phyloP scores from a whole-genome alignment of 352 stramenopile genomes.

The Pythium oligandrum region DNA sequence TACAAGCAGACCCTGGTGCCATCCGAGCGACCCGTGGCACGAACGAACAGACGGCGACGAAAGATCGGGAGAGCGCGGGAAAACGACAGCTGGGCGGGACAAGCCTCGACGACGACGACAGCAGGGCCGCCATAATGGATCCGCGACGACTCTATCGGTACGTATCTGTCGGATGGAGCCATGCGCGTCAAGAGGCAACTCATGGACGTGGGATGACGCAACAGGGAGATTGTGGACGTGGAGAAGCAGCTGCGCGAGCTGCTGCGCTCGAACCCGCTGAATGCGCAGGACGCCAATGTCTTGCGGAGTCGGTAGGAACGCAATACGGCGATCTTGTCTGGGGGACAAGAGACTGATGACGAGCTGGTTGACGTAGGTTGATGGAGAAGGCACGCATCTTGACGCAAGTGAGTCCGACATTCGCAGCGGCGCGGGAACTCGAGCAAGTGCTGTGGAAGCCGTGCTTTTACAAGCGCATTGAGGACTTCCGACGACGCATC shows the following conservation, averaged over 20 bases:
- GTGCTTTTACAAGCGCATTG: constrained; percentile 90
- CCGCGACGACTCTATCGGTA: constrained; percentile 34
- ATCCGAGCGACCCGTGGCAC: too few species aligned
- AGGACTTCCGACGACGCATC: constrained; percentile 83
- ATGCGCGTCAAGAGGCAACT: background rate
- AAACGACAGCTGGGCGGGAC: too few species aligned
- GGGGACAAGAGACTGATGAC: too few species aligned
- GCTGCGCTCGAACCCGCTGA: constrained; percentile 56
- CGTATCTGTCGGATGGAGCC: background rate
- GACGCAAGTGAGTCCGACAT: constrained; percentile 34
- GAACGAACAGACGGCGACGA: too few species aligned
- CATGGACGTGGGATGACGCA: background rate
- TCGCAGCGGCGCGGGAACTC: constrained; percentile 63
- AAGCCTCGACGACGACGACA: too few species aligned
- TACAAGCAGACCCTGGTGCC: too few species aligned
- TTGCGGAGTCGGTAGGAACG: constrained; percentile 30
- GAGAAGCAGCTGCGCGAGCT: constrained; percentile 74
- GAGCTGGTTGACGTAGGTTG: constrained; percentile 17
- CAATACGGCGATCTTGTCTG: too few species aligned
- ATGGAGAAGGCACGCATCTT: constrained; percentile 48
- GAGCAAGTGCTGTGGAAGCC: constrained; percentile 87
- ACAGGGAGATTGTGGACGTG: constrained; percentile 63
- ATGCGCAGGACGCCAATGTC: constrained; percentile 52
- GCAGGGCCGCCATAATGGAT: constrained; percentile 10
- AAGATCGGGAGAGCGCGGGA: too few species aligned